Evolutionary conservation across 208 protist species (phyloP).

Genomic region (Leishmania tropica): DNA sequence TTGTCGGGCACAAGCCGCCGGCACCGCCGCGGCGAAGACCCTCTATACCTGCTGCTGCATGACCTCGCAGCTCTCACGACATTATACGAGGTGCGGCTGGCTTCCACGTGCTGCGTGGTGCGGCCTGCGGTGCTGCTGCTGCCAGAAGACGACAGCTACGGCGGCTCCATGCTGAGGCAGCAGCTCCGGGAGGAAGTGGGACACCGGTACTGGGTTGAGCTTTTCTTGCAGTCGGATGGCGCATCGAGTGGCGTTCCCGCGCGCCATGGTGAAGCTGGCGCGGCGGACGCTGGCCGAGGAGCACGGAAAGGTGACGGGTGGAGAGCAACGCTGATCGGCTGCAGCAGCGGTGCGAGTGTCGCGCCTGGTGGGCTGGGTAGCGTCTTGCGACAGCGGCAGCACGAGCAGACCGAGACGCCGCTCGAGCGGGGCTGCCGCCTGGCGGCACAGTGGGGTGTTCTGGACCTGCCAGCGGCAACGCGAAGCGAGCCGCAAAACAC

Average conservation of each 20-base stretch:
- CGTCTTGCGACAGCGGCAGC: slow-evolving; percentile 4
- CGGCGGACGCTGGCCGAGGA: background rate
- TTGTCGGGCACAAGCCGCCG: slow-evolving; percentile 19
- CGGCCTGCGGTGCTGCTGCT: slow-evolving; percentile 68
- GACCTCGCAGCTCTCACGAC: slow-evolving; percentile 52
- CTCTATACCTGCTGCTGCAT: slow-evolving; percentile 58
- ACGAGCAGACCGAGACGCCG: slow-evolving; percentile 16
- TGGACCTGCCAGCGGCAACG: slow-evolving; percentile 8
- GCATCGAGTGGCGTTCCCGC: background rate
- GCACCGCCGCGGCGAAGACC: slow-evolving; percentile 36
- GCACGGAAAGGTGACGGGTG: background rate
- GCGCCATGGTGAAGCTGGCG: background rate
- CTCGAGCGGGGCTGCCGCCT: slow-evolving; percentile 32
- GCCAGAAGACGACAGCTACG: slow-evolving; percentile 73
- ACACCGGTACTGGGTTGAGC: slow-evolving; percentile 53
- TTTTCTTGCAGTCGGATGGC: slow-evolving; percentile 36
- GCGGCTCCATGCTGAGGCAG: slow-evolving; percentile 48
- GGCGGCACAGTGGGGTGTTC: slow-evolving; percentile 24
- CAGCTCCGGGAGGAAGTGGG: slow-evolving; percentile 45
- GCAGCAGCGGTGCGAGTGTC: slow-evolving; percentile 7
- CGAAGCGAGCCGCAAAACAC: background rate
- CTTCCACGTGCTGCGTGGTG: slow-evolving; percentile 9
- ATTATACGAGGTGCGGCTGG: slow-evolving; percentile 47
- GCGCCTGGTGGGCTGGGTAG: background rate
- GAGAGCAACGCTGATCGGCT: slow-evolving; percentile 3